Evolutionary conservation across 192 early-diverging fungal genomes (phyloP).

Genomic region (Phycomyces nitens): DNA sequence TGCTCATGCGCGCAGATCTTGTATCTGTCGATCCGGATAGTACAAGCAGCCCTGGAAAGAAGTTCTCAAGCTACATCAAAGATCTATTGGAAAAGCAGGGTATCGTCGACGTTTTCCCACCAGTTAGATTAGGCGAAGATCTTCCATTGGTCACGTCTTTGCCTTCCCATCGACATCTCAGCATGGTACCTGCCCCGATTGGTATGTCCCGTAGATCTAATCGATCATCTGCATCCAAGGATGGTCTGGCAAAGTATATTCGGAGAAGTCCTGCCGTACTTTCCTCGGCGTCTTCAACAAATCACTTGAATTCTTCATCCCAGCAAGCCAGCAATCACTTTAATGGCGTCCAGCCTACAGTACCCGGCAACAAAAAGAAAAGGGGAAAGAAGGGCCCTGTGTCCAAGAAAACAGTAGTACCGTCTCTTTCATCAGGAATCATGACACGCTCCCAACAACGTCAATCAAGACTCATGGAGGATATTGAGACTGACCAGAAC

Average conservation of each 20-base stretch:
- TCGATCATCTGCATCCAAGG: background rate
- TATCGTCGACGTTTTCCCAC: slow-evolving; percentile 43
- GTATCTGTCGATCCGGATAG: slow-evolving; percentile 1
- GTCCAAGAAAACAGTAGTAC: background rate
- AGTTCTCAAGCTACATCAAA: slow-evolving; percentile 17
- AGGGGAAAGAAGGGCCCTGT: background rate
- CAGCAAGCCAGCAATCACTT: background rate
- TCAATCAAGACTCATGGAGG: background rate
- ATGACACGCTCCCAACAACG: background rate
- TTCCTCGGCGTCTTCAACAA: too few species aligned
- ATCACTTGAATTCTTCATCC: too few species aligned
- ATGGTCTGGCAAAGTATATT: background rate
- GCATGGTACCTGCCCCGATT: slow-evolving; percentile 14
- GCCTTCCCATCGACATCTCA: slow-evolving; percentile 19
- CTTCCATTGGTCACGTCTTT: slow-evolving; percentile 10
- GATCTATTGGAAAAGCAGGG: slow-evolving; percentile 37
- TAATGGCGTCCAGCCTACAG: background rate
- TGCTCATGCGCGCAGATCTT: slow-evolving; percentile 23
- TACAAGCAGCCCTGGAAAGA: background rate
- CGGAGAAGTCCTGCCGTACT: too few species aligned
- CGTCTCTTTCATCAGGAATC: background rate
- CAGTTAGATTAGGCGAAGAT: background rate
- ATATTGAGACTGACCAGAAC: background rate
- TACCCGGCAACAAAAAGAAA: background rate
- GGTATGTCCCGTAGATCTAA: slow-evolving; percentile 1